Evolutionary conservation across 768 basidiomycete species (phyloP), one percentile per base, ranked within the genome.

Genomic region (Pulveroboletus frians): DNA sequence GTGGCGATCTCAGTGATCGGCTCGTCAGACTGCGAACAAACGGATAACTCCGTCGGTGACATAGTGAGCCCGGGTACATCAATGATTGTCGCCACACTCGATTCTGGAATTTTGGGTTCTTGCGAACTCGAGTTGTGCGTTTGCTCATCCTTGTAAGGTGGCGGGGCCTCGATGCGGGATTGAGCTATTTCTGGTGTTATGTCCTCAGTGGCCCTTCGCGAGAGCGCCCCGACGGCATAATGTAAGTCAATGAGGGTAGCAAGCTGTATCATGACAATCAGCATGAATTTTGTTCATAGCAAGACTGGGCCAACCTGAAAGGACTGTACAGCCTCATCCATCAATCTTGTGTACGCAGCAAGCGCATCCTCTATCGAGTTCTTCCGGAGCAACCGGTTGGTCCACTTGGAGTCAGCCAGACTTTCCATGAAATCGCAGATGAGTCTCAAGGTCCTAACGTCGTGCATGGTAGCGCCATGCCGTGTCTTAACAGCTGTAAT

Each of bases 211-310:
- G 39, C 49, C 34, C 18, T 55, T 17, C 31, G 49, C 11, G 56
- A 56, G 36, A 58, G 39, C 26, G 52, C 52, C 10, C 64, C 69
- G 17, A 76, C 56, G 17, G 71, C 65, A 47, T 71, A 69, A 52
- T 78, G 76, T 15, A 78, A 69, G 41, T 74, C 70, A 35, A 78
- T 76, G 5, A 78, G 67, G 0, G 74, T 72, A 6, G 73, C 70
- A 6, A 77, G 68, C 77, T 77, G 35, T 6, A 30, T 21, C 18
- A 4, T 11, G 11, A 43, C 4, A n/a, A n/a, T 49, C 20, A 42
- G 21, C 13, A 49, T 14, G 18, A 39, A 3, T 30, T 34, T 2
- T 2, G 5, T 21, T 21, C 15, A 26, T 9, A 18, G 27, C 7
- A 39, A 43, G 13, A 36, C 15, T 47, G 10, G 3, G 73, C 76